phyloP scores from a whole-genome alignment of 768 basidiomycete species.

The Hortiboletus campestris region DNA sequence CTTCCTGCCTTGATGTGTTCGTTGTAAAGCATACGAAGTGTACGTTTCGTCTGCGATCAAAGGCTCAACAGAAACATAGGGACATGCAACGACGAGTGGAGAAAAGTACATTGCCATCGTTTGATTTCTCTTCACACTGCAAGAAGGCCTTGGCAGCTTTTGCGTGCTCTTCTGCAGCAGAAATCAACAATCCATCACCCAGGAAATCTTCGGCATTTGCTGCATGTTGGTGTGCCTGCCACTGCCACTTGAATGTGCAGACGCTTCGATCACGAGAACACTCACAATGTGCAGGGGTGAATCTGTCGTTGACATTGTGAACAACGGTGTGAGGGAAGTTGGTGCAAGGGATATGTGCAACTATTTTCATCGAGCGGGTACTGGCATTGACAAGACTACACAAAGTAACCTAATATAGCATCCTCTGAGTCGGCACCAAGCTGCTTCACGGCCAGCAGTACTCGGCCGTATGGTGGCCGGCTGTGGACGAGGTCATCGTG shows the following conservation, averaged over 20 bases:
- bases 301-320: constrained; percentile 36
- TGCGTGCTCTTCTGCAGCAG: constrained; percentile 69
- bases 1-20: constrained; percentile 70
- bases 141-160: constrained; percentile 77
- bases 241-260: constrained; percentile 3
- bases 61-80: constrained; percentile 6
- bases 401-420: not conserved
- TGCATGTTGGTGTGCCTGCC: constrained; percentile 78
- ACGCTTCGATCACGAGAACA: not conserved
- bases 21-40: constrained; percentile 69
- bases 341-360: not conserved
- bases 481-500: no score
- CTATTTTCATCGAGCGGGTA: constrained; percentile 4
- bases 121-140: constrained; percentile 69
- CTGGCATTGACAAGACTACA: not conserved
- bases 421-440: not conserved
- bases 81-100: not conserved
- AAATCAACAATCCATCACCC: constrained; percentile 64
- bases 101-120: constrained; percentile 63
- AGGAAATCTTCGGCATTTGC: constrained; percentile 75
- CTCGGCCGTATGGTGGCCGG: no score
- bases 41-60: constrained; percentile 64
- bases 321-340: not conserved
- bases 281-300: constrained; percentile 54
- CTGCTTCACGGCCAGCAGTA: not conserved